Evolutionary conservation across 106 monocot species (phyloP).

Genomic region (Allium cepa): DNA sequence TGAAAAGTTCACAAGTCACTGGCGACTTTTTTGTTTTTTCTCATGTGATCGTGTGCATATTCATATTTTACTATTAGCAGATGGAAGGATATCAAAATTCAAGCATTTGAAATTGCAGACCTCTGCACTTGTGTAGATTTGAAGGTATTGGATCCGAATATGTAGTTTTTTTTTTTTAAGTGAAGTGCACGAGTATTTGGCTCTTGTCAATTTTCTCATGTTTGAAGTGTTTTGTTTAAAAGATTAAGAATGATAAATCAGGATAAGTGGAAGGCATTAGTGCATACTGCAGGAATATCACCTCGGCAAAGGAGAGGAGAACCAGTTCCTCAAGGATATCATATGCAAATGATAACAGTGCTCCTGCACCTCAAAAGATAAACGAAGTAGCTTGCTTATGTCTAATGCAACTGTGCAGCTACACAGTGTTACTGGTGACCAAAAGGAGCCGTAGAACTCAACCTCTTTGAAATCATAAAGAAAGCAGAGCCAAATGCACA

Average conservation of each 20-base stretch:
- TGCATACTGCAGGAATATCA: conserved; percentile 21
- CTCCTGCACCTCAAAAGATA: not conserved
- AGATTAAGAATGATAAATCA: too few relatives aligned
- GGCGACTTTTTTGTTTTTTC: too few relatives aligned
- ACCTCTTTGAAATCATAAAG: conserved; percentile 16
- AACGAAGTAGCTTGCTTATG: conserved; percentile 11
- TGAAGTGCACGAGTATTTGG: too few relatives aligned
- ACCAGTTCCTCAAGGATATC: conserved; percentile 18
- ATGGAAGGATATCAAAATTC: conserved; percentile 51
- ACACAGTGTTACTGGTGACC: conserved; percentile 17
- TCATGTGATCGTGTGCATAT: too few relatives aligned
- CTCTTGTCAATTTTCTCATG: not conserved
- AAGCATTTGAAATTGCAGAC: conserved; percentile 37
- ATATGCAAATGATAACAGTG: too few relatives aligned
- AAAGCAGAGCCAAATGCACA: conserved; percentile 13
- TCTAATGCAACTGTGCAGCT: conserved; percentile 6
- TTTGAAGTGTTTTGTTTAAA: not conserved
- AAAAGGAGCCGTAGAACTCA: conserved; percentile 15
- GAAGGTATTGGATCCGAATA: conserved; percentile 18
- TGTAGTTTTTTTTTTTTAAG: not conserved
- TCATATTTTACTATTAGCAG: too few relatives aligned
- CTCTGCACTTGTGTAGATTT: conserved; percentile 52
- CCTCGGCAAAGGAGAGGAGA: conserved; percentile 25
- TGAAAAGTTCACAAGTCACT: too few relatives aligned
- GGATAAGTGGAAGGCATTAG: conserved; percentile 26